A percentile compares a stretch with the other conserved stretches of the same genome.
Evolutionary conservation across 2,329 filamentous ascomycete species (phyloP).

Genomic region (Cladosporium sp.): DNA sequence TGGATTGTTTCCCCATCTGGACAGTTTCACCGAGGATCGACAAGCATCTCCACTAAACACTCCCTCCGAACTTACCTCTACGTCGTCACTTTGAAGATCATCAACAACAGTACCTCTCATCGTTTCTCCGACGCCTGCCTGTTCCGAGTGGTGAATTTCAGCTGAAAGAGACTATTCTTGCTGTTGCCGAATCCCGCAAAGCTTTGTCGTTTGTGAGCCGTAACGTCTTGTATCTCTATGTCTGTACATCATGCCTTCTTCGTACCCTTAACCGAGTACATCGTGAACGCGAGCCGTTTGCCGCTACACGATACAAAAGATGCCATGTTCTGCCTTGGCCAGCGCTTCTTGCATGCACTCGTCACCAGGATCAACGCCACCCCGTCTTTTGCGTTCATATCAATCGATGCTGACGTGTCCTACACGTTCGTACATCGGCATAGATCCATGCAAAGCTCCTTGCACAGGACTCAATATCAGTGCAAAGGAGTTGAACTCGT

Average conservation of each 20-base stretch:
- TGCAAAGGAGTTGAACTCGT: neutral
- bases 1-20: neutral
- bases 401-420: neutral
- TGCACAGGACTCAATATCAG: neutral
- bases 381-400: neutral
- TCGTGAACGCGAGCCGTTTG: neutral
- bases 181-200: neutral
- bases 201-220: too few relatives aligned
- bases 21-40: conserved; percentile 2
- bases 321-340: too few relatives aligned
- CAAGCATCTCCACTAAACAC: neutral
- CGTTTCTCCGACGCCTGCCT: neutral
- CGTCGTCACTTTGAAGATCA: neutral
- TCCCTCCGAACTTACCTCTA: neutral
- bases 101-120: neutral
- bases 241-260: too few relatives aligned
- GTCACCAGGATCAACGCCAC: neutral
- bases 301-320: neutral
- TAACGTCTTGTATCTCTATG: too few relatives aligned
- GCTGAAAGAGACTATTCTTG: neutral
- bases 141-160: neutral
- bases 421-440: too few relatives aligned
- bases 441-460: too few relatives aligned
- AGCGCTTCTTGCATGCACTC: too few relatives aligned
- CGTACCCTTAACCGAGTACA: neutral